Conservation (phyloP, 805 yeast genomes). For the Ogataea naganishii region DNA sequence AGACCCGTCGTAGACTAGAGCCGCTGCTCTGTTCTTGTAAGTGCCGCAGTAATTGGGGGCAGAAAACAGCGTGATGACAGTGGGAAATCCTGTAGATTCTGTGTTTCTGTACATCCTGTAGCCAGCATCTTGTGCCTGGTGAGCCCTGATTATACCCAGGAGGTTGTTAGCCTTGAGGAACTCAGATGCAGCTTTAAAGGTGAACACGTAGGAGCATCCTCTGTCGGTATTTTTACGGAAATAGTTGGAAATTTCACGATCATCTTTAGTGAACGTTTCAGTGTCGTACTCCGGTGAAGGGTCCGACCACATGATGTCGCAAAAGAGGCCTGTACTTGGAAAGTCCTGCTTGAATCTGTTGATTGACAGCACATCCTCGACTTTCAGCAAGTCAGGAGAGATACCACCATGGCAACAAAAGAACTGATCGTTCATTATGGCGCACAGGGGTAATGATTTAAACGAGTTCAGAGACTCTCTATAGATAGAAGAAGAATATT, state of each 20-base stretch:
- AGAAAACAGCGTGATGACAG: conserved; percentile 80
- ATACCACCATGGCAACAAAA: conserved; percentile 95
- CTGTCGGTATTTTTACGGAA: conserved; percentile 67
- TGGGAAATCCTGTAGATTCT: conserved; percentile 77
- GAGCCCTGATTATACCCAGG: conserved; percentile 82
- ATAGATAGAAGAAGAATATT: conserved; percentile 60
- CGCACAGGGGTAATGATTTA: conserved; percentile 83
- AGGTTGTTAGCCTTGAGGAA: conserved; percentile 73
- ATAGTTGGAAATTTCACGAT: conserved; percentile 28
- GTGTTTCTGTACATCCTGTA: conserved; percentile 87
- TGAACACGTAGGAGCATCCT: conserved; percentile 86
- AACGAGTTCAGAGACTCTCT: conserved; percentile 70
- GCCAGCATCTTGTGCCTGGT: conserved; percentile 96
- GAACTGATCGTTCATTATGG: conserved; percentile 85
- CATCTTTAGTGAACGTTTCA: conserved; percentile 20
- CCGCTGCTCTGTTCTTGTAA: conserved; percentile 90
- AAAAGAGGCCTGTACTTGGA: conserved; percentile 86
- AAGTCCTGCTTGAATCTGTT: conserved; percentile 78
- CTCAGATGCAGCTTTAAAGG: conserved; percentile 70
- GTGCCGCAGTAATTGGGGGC: conserved; percentile 93
- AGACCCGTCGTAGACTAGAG: conserved; percentile 80
- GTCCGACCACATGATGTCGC: conserved; percentile 93
- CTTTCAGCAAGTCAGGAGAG: conserved; percentile 68
- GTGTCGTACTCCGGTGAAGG: conserved; percentile 80
- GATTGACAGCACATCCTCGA: conserved; percentile 59